These are phyloP conservation scores for Petasospora fabianii DNA, from an alignment of 1,139 yeast genomes.

Conservation along the genomic window DNA sequence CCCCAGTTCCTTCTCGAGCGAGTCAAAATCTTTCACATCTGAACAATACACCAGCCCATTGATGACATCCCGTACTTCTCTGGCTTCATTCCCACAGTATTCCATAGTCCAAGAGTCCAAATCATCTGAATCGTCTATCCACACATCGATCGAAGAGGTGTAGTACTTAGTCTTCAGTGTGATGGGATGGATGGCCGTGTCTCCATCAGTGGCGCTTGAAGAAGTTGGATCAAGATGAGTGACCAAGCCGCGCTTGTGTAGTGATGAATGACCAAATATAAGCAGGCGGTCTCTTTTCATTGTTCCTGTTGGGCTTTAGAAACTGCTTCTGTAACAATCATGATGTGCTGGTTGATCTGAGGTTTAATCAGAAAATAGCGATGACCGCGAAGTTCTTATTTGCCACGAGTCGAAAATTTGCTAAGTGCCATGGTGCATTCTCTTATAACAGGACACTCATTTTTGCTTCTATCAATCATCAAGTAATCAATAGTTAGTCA, in stretches of 20 bases:
- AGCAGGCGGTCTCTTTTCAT: constrained; percentile 9
- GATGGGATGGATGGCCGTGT: constrained; percentile 7
- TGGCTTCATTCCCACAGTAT: constrained; percentile 23
- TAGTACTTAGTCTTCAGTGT: constrained; percentile 29
- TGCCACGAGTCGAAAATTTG: too few relatives aligned
- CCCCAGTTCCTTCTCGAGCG: constrained; percentile 1
- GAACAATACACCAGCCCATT: constrained; percentile 28
- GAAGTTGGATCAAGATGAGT: constrained; percentile 2
- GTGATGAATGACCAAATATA: constrained; percentile 5
- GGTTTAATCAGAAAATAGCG: too few relatives aligned
- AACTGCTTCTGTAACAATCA: not conserved
- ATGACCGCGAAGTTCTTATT: too few relatives aligned
- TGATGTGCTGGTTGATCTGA: too few relatives aligned
- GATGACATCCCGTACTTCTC: constrained; percentile 27
- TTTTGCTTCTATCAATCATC: too few relatives aligned
- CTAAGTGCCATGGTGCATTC: too few relatives aligned
- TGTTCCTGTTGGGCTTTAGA: too few relatives aligned
- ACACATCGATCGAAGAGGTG: constrained; percentile 26
- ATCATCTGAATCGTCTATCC: constrained; percentile 28
- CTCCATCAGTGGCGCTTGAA: not conserved
- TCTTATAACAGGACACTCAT: too few relatives aligned
- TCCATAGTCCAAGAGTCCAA: constrained; percentile 28
- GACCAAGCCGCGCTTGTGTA: constrained; percentile 3
- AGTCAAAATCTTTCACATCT: constrained; percentile 1
- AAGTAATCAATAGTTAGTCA: too few relatives aligned